Evolutionary conservation across 768 basidiomycete genomes (phyloP), one percentile per base, ranked within the genome.

Genomic region (Amanita rimosa): DNA sequence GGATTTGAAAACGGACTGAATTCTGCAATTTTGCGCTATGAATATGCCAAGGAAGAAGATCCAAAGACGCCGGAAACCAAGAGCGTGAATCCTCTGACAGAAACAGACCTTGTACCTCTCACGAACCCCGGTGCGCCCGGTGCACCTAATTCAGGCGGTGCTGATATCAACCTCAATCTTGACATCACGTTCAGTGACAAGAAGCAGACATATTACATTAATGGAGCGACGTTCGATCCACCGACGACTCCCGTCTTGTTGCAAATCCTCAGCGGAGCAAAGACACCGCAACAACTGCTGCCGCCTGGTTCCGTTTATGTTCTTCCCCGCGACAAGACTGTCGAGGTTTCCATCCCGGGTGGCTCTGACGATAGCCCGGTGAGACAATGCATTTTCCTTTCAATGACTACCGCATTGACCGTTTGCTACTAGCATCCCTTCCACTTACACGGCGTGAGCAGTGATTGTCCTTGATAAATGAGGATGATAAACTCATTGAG

Each of bases 241-340:
- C 78, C 79, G 0, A 64, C 66, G 0, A 61, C 70, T 0, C 79
- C 80, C 0, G 71, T 79, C 11, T 66, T 82, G 9, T 68, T 80
- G 16, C 80, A 82, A 53, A 74, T 81, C 33, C 57, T 82, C 33
- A 78, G 73, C 42, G 80, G 80, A 0, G 71, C 72, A 6, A 62
- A 60, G 27, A 63, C 66, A 13, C 67, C 79, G 0, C 56, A 65
- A 17, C 65, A 75, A 1, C 63, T 83, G 14, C 60, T 81, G 26
- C 81, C 78, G 0, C 16, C 46, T 0, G 78, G 75, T 3, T 66
- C 64, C 13, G 63, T 81, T 4, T 75, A 73, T 52, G 53, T 62
- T 6, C 61, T 82, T 11, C 72, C 74, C 0, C 62, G 59, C 6
- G 73, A 76, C 52, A 63, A 65, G 46, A 58, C 68, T 55, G 53